These are phyloP conservation scores for Populus ilicifolia DNA, from an alignment of 345 rosid species.

Conservation along the genomic window DNA sequence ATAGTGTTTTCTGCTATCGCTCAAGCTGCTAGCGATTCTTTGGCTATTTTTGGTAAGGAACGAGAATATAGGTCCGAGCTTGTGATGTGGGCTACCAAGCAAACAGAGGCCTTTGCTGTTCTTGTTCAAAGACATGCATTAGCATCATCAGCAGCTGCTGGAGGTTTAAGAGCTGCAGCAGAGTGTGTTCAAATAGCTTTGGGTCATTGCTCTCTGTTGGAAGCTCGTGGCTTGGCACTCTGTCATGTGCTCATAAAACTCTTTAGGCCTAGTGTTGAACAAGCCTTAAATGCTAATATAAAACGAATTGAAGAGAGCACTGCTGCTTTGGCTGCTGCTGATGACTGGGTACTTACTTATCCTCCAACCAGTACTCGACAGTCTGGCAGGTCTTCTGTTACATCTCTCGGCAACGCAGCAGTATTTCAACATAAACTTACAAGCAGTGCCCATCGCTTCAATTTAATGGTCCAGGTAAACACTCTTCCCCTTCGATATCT, in stretches of 20 bases:
- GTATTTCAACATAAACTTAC: conserved; percentile 86
- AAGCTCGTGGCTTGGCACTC: conserved; percentile 89
- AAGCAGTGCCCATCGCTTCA: conserved; percentile 94
- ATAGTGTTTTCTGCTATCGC: conserved; percentile 92
- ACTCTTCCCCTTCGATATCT: background rate
- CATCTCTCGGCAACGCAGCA: conserved; percentile 42
- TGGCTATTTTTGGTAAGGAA: conserved; percentile 79
- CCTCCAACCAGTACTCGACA: conserved; percentile 65
- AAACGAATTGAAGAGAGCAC: conserved; percentile 97
- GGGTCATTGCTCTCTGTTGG: conserved; percentile 97
- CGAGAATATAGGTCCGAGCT: conserved; percentile 91
- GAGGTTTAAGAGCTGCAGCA: conserved; percentile 97
- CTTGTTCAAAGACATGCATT: conserved; percentile 97
- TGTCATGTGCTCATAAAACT: conserved; percentile 83
- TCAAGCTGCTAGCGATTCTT: conserved; percentile 90
- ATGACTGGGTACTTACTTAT: conserved; percentile 88
- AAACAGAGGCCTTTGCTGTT: conserved; percentile 79
- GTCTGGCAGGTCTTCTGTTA: conserved; percentile 52
- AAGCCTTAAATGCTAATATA: conserved; percentile 90
- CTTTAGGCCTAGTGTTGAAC: conserved; percentile 96
- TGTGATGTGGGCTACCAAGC: conserved; percentile 97
- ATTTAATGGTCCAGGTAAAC: conserved; percentile 96
- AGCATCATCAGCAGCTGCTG: conserved; percentile 98
- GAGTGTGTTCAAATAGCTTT: conserved; percentile 99
- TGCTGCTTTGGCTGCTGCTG: conserved; percentile 99